phyloP scores from a whole-genome alignment of 2,329 filamentous ascomycete genomes.

The Calonectria honghensis region DNA sequence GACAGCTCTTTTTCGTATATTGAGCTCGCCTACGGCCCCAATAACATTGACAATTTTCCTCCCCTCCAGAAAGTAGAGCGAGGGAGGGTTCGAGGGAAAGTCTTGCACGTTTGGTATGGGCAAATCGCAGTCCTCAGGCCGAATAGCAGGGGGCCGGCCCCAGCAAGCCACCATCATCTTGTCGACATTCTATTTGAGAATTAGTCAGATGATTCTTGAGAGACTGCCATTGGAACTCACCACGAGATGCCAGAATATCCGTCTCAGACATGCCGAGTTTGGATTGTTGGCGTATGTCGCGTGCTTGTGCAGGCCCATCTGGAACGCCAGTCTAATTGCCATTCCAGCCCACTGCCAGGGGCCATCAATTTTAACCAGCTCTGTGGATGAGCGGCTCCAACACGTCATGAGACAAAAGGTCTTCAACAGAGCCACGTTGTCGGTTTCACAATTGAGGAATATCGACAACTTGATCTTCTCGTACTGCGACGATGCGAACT shows the following conservation, averaged over 20 bases:
- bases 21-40: slow-evolving; percentile 10
- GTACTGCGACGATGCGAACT: slow-evolving; percentile 23
- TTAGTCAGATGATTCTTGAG: neutral
- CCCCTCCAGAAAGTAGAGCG: neutral
- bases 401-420: slow-evolving; percentile 29
- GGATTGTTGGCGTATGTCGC: slow-evolving; percentile 12
- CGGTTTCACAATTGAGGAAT: slow-evolving; percentile 20
- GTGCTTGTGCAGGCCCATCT: slow-evolving; percentile 32
- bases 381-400: slow-evolving; percentile 13
- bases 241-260: slow-evolving; percentile 33
- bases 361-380: slow-evolving; percentile 28
- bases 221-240: slow-evolving; percentile 5
- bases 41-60: neutral
- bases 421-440: slow-evolving; percentile 27
- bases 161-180: slow-evolving; percentile 29
- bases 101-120: neutral
- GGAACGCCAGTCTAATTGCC: slow-evolving; percentile 27
- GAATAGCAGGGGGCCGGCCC: slow-evolving; percentile 28
- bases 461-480: slow-evolving; percentile 33
- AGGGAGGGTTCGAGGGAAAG: neutral
- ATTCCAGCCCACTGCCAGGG: slow-evolving; percentile 33
- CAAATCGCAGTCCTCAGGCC: slow-evolving; percentile 16
- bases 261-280: slow-evolving; percentile 19
- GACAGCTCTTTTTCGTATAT: slow-evolving; percentile 1
- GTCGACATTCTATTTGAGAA: slow-evolving; percentile 9